A percentile compares a stretch with the other conserved stretches of the same genome.
Conservation (phyloP, 306 rosid genomes). For the Lotus japonicus region DNA sequence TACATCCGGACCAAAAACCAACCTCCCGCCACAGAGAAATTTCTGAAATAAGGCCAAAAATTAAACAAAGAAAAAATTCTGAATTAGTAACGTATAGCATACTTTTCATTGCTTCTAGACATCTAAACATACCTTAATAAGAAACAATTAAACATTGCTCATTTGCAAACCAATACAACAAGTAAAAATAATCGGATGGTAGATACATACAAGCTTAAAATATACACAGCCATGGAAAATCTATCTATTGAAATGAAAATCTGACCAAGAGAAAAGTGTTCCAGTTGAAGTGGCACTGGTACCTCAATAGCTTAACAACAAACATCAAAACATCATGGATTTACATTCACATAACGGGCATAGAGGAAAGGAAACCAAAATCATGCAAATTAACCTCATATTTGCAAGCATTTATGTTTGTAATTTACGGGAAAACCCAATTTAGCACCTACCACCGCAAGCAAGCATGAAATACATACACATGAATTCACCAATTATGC, state of each 20-base stretch:
- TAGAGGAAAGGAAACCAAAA: neutral
- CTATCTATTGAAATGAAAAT: neutral
- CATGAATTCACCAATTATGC: neutral
- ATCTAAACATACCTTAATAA: neutral
- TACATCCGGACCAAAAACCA: constrained; percentile 89
- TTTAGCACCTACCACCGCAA: neutral
- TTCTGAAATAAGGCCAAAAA: constrained; percentile 44
- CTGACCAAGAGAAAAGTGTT: neutral
- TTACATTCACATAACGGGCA: neutral
- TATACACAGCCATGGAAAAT: constrained; percentile 1
- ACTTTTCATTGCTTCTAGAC: neutral
- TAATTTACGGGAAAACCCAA: constrained; percentile 11
- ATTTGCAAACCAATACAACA: constrained; percentile 16
- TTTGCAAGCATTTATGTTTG: neutral
- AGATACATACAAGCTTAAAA: neutral
- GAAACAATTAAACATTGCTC: neutral
- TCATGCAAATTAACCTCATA: constrained; percentile 3
- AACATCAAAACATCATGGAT: neutral
- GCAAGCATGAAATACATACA: too few species aligned
- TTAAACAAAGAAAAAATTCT: constrained; percentile 19
- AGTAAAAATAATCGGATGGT: neutral
- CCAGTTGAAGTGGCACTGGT: neutral
- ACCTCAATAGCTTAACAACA: constrained; percentile 13
- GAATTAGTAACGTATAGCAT: constrained; percentile 25
- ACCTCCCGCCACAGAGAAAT: constrained; percentile 83